These are phyloP conservation scores for Gossypium schwendimanii DNA, from an alignment of 441 rosid genomes.

Conservation along the genomic window DNA sequence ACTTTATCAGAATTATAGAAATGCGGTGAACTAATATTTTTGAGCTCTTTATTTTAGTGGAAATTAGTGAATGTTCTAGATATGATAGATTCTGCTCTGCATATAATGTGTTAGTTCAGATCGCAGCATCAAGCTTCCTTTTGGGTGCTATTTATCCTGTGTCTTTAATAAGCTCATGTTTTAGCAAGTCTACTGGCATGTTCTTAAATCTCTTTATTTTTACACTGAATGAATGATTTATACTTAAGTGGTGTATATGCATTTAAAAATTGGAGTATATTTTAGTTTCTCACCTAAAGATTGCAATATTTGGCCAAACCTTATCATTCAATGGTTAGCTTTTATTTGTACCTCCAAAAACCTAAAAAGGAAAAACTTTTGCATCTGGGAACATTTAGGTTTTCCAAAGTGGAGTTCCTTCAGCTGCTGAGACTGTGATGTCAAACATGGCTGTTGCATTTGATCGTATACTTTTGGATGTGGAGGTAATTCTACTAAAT, in stretches of 20 bases:
- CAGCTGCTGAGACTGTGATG: constrained; percentile 55
- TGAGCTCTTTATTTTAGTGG: constrained; percentile 23
- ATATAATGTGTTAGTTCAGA: background rate
- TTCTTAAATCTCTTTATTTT: background rate
- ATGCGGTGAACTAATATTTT: constrained; percentile 1
- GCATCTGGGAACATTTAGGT: constrained; percentile 43
- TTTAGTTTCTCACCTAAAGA: background rate
- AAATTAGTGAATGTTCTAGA: constrained; percentile 11
- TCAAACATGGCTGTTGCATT: constrained; percentile 79
- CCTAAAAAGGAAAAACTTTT: background rate
- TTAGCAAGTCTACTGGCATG: background rate
- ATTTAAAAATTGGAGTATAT: background rate
- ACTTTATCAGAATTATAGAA: constrained; percentile 42
- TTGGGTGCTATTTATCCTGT: background rate
- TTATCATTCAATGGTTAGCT: background rate
- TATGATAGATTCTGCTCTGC: constrained; percentile 1
- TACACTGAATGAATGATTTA: background rate
- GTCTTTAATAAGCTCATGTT: constrained; percentile 12
- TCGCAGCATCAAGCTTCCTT: background rate
- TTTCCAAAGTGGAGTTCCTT: constrained; percentile 58
- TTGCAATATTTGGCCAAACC: constrained; percentile 1
- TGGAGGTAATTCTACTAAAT: constrained; percentile 54
- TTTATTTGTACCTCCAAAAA: background rate
- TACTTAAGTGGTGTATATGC: background rate
- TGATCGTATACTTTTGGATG: constrained; percentile 73